Percentiles rank a stretch among this genome's conserved stretches.
phyloP scores from a whole-genome alignment of 257 asterid species.

The Nicotiana sylvestris region DNA sequence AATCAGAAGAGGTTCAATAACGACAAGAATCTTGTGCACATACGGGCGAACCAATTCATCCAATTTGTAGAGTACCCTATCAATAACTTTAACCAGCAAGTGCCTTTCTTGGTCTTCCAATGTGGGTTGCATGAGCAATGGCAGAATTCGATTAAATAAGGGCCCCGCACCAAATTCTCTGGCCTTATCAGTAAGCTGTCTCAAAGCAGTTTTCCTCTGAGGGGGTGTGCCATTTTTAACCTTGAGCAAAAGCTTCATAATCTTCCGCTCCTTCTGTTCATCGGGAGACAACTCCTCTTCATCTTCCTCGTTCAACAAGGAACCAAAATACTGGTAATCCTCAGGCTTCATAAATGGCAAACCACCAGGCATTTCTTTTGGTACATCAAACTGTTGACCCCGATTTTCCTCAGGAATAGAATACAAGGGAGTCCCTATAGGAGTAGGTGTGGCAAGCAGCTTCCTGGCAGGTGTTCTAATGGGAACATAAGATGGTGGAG shows the following conservation, averaged over 20 bases:
- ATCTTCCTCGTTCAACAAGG: conserved; percentile 64
- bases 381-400: conserved; percentile 84
- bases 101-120: conserved; percentile 92
- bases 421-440: conserved; percentile 69
- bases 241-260: conserved; percentile 83
- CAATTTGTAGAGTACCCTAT: conserved; percentile 80
- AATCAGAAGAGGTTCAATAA: conserved; percentile 84
- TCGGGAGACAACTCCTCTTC: conserved; percentile 81
- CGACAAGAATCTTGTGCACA: conserved; percentile 91
- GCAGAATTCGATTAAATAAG: conserved; percentile 76
- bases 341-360: conserved; percentile 88
- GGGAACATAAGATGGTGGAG: conserved; percentile 82
- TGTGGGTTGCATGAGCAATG: conserved; percentile 94
- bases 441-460: conserved; percentile 91
- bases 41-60: conserved; percentile 92
- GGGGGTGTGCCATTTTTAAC: conserved; percentile 96
- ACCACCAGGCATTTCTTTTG: conserved; percentile 83
- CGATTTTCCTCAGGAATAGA: conserved; percentile 76
- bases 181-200: conserved; percentile 93
- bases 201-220: conserved; percentile 88
- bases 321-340: conserved; percentile 77
- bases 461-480: conserved; percentile 90
- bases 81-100: conserved; percentile 82
- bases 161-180: conserved; percentile 95
- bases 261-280: conserved; percentile 84